Conservation (phyloP, 2,329 filamentous ascomycete genomes). For the Lachnellula subtilissima region DNA sequence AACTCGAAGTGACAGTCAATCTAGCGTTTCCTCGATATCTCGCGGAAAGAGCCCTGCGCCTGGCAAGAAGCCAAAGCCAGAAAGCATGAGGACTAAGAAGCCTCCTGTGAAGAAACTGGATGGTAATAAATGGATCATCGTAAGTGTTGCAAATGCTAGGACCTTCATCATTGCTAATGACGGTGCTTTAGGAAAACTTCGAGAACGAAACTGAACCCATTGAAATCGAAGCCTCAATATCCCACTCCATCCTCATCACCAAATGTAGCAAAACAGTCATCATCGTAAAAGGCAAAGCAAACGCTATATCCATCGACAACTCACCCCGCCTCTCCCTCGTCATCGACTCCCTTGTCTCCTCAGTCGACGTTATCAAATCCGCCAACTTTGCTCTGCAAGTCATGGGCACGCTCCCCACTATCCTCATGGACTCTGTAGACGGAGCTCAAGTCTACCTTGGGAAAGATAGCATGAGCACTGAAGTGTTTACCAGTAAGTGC, state of each 20-base stretch:
- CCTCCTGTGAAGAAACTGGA: conserved; percentile 73
- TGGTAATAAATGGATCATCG: conserved; percentile 89
- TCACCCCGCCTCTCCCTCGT: conserved; percentile 78
- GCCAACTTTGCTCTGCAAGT: conserved; percentile 94
- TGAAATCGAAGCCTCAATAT: conserved; percentile 74
- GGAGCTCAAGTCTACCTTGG: conserved; percentile 82
- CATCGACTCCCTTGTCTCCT: conserved; percentile 83
- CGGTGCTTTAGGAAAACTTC: conserved; percentile 68
- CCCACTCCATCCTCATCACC: conserved; percentile 87
- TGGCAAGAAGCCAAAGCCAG: conserved; percentile 79
- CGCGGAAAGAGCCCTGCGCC: conserved; percentile 83
- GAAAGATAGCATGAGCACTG: conserved; percentile 70
- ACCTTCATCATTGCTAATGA: neutral
- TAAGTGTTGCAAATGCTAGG: conserved; percentile 36
- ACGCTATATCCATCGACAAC: conserved; percentile 95
- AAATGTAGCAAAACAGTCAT: conserved; percentile 88
- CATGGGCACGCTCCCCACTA: conserved; percentile 75
- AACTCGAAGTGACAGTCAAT: conserved; percentile 47
- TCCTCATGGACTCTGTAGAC: conserved; percentile 91
- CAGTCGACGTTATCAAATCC: conserved; percentile 92
- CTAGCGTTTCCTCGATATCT: conserved; percentile 44
- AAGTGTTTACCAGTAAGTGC: conserved; percentile 87
- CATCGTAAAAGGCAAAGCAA: conserved; percentile 87
- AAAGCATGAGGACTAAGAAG: conserved; percentile 80
- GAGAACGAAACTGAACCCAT: conserved; percentile 70